phyloP scores from a whole-genome alignment of 1,284 basidiomycete species.

The Thelephora terrestris region DNA sequence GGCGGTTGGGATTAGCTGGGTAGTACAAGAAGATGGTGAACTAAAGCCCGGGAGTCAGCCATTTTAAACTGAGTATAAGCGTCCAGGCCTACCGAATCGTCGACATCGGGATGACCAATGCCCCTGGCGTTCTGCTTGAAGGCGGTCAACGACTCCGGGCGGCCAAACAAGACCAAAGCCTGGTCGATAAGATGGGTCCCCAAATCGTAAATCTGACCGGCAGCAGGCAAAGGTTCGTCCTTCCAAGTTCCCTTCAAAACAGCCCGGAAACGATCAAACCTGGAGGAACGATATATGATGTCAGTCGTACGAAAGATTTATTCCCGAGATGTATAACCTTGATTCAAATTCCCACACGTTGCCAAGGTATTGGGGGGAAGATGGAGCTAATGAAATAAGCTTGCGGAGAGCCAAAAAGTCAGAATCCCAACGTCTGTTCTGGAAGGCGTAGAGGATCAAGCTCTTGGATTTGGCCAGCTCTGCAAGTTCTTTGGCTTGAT shows the following conservation, averaged over 20 bases:
- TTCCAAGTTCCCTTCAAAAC: slow-evolving; percentile 65
- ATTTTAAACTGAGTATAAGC: neutral
- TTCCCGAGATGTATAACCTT: slow-evolving; percentile 25
- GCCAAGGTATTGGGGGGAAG: slow-evolving; percentile 47
- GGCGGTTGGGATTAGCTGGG: slow-evolving; percentile 24
- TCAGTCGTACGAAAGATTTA: neutral
- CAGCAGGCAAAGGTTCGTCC: slow-evolving; percentile 42
- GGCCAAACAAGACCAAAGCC: slow-evolving; percentile 66
- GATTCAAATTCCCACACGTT: slow-evolving; percentile 68
- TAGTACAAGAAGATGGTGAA: slow-evolving; percentile 65
- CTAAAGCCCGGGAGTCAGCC: slow-evolving; percentile 24
- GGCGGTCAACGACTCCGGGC: slow-evolving; percentile 59
- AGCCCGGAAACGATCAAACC: slow-evolving; percentile 71
- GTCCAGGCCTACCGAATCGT: slow-evolving; percentile 49
- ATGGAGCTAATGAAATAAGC: slow-evolving; percentile 46
- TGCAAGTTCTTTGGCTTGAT: slow-evolving; percentile 60
- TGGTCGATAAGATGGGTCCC: slow-evolving; percentile 73
- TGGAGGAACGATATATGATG: slow-evolving; percentile 17
- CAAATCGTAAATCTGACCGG: slow-evolving; percentile 53
- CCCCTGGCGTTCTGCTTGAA: slow-evolving; percentile 61
- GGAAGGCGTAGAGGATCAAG: slow-evolving; percentile 66
- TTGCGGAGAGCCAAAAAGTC: slow-evolving; percentile 72
- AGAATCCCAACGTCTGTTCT: slow-evolving; percentile 78
- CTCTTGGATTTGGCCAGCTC: slow-evolving; percentile 55
- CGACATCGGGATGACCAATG: slow-evolving; percentile 51